These are phyloP conservation scores for Geranium incanum DNA, from an alignment of 441 rosid genomes.

Conservation along the genomic window DNA sequence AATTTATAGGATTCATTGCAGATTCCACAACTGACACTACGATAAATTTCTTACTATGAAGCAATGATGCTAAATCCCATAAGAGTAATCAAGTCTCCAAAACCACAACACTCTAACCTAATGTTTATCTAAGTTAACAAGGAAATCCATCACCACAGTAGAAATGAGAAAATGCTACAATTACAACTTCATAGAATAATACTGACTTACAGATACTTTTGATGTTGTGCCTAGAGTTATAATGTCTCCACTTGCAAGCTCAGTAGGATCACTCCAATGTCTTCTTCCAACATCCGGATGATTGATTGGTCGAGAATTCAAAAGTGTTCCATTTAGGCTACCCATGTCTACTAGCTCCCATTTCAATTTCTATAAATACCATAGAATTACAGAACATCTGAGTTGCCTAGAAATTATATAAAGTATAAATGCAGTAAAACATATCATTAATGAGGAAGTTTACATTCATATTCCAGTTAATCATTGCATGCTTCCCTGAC, in stretches of 20 bases:
- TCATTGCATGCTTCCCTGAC: conserved; percentile 93
- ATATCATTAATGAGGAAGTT: conserved; percentile 18
- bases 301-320: conserved; percentile 61
- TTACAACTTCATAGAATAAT: conserved; percentile 14
- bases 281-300: conserved; percentile 65
- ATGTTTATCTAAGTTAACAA: neutral
- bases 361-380: conserved; percentile 49
- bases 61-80: too few relatives aligned
- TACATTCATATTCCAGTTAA: conserved; percentile 80
- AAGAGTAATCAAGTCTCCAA: too few relatives aligned
- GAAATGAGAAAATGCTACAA: conserved; percentile 12
- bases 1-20: too few relatives aligned
- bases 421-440: conserved; percentile 17
- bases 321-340: conserved; percentile 78
- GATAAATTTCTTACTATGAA: too few relatives aligned
- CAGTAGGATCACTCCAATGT: conserved; percentile 63
- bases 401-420: neutral
- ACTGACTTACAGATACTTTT: conserved; percentile 49
- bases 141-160: neutral
- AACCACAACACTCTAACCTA: neutral
- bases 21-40: too few relatives aligned
- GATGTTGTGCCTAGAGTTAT: conserved; percentile 85
- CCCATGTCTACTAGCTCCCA: conserved; percentile 98
- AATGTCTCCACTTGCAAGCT: conserved; percentile 68
- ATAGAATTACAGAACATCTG: neutral